Evolutionary conservation across 78 protist genomes (phyloP).

Genomic region (Polysphondylium violaceum): DNA sequence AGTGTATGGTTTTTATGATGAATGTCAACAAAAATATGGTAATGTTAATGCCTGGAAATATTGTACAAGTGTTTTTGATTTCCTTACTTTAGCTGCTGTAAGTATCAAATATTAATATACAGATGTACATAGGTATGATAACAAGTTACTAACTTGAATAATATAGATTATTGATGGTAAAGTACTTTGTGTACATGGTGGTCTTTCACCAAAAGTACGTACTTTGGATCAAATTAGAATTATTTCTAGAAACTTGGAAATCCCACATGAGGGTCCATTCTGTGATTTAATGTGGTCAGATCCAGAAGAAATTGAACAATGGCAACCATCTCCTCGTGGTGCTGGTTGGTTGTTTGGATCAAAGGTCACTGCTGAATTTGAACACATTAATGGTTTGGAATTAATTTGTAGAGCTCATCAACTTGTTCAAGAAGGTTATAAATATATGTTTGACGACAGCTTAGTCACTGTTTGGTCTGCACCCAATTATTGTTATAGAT

Average conservation of each 20-base stretch:
- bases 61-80: constrained; percentile 97
- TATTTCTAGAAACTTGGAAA: constrained; percentile 92
- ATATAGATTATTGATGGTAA: constrained; percentile 91
- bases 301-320: constrained; percentile 97
- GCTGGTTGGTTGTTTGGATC: constrained; percentile 98
- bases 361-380: constrained; percentile 91
- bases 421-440: constrained; percentile 98
- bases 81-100: constrained; percentile 94
- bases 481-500: constrained; percentile 99
- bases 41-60: constrained; percentile 96
- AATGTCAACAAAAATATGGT: constrained; percentile 98
- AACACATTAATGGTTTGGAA: constrained; percentile 92
- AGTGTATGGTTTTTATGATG: constrained; percentile 99
- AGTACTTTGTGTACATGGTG: constrained; percentile 98
- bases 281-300: constrained; percentile 99
- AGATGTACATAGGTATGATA: background rate
- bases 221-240: constrained; percentile 93
- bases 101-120: background rate
- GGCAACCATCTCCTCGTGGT: constrained; percentile 98
- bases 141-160: background rate
- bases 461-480: constrained; percentile 99
- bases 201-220: constrained; percentile 94
- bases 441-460: constrained; percentile 91
- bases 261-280: constrained; percentile 97
- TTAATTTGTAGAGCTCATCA: constrained; percentile 98